Evolutionary conservation across 2,329 filamentous ascomycete genomes (phyloP), one percentile per base, ranked within the genome.

Genomic region (Aspergillus bombycis): DNA sequence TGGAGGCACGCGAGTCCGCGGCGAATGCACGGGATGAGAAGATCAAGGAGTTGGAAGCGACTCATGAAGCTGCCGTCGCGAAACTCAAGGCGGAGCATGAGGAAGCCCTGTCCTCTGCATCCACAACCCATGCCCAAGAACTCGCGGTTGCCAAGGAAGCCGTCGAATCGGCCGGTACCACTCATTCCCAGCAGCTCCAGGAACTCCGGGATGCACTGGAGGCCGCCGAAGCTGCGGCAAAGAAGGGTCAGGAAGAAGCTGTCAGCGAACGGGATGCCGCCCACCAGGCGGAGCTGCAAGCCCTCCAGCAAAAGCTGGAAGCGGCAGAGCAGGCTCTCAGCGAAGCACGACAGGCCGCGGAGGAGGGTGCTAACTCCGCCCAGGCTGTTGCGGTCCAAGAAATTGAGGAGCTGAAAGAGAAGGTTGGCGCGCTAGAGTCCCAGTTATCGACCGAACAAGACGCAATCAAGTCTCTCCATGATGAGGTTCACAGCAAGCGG

Each of bases 351-450:
- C 74, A 72, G 34, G 71, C 72, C 36, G 62, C 75, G n/a, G 77
- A 80, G 38, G 73, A 78, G 14, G 71, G 72, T 38, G 68, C 68
- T 21, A 73, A 68, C 36, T 73, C 76, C 10, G 73, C 76, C 12
- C 74, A 77, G 59, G 69, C 73, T 14, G 72, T 71, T 46, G 76
- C 76, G 16, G 67, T 71, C 19, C 71, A 78, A 30, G 76, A 79
- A 55, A 76, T 79, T 41, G 73, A 77, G 19, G 67, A 73, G 36
- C 72, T 79, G 26, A 73, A 71, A 57, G 73, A 76, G 60, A 78
- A 77, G 67, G 71, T 77, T 34, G 70, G 68, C 26, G 67, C 69
- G 3, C 64, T 79, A 48, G 76, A 79, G 62, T 68, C 71, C 7
- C 72, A 75, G 38, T 63, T 78, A 34, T 70, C 72, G 2, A 70